Evolutionary conservation across 2,329 filamentous ascomycete genomes (phyloP), one percentile per base, ranked within the genome.

Genomic region (Aspergillus luchuensis): DNA sequence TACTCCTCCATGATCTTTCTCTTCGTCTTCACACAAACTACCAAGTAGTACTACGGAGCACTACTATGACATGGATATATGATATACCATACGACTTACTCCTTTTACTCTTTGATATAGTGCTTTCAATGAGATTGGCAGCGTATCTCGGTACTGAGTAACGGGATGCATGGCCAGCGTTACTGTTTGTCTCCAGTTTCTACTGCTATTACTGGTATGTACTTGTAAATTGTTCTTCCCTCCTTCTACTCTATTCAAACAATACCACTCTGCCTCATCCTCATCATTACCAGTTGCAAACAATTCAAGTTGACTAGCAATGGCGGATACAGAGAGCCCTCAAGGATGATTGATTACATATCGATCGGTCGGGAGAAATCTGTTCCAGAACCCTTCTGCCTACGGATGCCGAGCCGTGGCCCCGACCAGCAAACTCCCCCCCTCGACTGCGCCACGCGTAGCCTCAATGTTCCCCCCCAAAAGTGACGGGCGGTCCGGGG

Each of bases 381-480:
- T 56, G 53, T 23, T 47, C 39, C 41, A 45, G 53, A 56, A 56
- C 53, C 19, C 39, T 45, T 56, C 53, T 56, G 53, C 53, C 53
- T 56, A 23, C 10, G 52, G 36, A 55, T 23, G 52, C 38, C 52
- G 38, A 55, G 53, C 53, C 53, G 39, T 55, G 36, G 39, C 38
- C 28, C 33, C 23, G 21, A 15, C 39, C 21, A 28, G 38, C 30
- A 33, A 33, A 28, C 25, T 28, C 2, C 25, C 25, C 28, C 23
- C 10, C 17, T 47, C 23, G 39, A 45, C 53, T 56, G 53, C 53
- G 53, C 53, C 53, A 56, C 53, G 53, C 53, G 52, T 55, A 43
- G 17, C 30, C 53, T 45, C 53, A 50, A 45, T 17, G 38, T 33
- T 30, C 28, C 28, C 41, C 30, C 33, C 33, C 11, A 11, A 36